Base-by-base conservation (phyloP, 441 rosid species). In the Oxalis stricta region DNA sequence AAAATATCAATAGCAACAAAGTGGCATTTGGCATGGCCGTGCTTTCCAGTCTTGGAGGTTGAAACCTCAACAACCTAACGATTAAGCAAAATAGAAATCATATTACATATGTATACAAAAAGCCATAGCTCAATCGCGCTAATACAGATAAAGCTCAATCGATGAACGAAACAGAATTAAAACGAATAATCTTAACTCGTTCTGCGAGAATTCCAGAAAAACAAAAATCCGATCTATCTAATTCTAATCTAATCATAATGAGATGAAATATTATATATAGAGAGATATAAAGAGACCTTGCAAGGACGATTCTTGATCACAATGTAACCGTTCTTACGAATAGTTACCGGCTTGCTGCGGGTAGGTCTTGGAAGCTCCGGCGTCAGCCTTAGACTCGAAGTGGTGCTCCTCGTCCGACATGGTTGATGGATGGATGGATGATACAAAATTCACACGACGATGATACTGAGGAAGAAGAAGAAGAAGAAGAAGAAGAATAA, bases 331-430 rank as follows among this genome's bases (percentile, higher is more conserved):
- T 68, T 79, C 60, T 84, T 87, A 41, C 95, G 92, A 59, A 87
- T 84, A 59, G 91, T n/a, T 69, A 13, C 95, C 95, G 10, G 91
- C 97, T 38, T 81, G 89, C 67, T 75, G 87, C 5, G 95, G 95
- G 7, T 44, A 88, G 18, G 97, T 87, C 53, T 84, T 81, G 52
- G 95, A 87, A 41, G 93, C 94, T 33, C 93, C 93, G 22, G 93
- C 82, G 44, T 84, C 95, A 48, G 79, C 88, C 75, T 78, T 78
- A 0, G 96, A 80, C 74, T 87, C 96, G 44, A 87, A 87, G 48
- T 84, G 94, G 50, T 88, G 97, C 78, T 88, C 95, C 39, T 84
- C 93, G 79, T 88, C 95, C 22, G 93, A 88, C 97, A 84, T 87
- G 56, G 59, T 53, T 50, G 17, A 37, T 12, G 15, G 10, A 4